Evolutionary conservation across 371 early-diverging fungal species (phyloP).

Genomic region (Dichotomocladium elegans): DNA sequence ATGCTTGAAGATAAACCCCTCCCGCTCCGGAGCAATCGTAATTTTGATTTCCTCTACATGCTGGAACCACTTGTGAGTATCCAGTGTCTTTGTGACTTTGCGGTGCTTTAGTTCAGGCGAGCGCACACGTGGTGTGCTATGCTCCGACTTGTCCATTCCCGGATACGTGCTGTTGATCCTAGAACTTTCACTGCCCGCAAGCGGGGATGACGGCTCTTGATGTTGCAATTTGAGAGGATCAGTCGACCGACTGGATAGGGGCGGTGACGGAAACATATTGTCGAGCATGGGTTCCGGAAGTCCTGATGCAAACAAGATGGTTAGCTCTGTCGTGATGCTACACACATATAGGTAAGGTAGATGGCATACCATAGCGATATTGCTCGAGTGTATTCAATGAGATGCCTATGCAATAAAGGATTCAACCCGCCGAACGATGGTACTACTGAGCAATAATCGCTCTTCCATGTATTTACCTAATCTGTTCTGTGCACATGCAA

Average conservation of each 20-base stretch:
- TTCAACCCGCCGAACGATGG: no score
- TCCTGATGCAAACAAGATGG: neutral
- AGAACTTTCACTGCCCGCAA: neutral
- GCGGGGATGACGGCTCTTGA: neutral
- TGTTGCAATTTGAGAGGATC: constrained; percentile 5
- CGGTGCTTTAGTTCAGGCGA: neutral
- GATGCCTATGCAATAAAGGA: constrained; percentile 15
- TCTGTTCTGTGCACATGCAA: constrained; percentile 77
- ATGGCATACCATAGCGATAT: constrained; percentile 9
- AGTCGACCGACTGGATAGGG: neutral
- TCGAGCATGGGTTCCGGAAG: neutral
- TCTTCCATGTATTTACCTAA: constrained; percentile 47
- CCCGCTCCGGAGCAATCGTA: constrained; percentile 68
- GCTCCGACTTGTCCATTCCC: constrained; percentile 3
- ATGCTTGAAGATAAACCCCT: constrained; percentile 50
- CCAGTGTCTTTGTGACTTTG: neutral
- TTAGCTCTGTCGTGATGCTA: constrained; percentile 4
- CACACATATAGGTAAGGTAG: neutral
- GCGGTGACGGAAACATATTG: neutral
- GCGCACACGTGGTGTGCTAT: neutral
- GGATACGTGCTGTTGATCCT: constrained; percentile 4
- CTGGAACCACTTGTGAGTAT: constrained; percentile 40
- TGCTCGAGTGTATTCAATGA: constrained; percentile 20
- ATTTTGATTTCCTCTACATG: constrained; percentile 56
- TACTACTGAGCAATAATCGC: neutral